Base-by-base conservation (phyloP, 2,329 filamentous ascomycete species). In the Cercospora zeina region DNA sequence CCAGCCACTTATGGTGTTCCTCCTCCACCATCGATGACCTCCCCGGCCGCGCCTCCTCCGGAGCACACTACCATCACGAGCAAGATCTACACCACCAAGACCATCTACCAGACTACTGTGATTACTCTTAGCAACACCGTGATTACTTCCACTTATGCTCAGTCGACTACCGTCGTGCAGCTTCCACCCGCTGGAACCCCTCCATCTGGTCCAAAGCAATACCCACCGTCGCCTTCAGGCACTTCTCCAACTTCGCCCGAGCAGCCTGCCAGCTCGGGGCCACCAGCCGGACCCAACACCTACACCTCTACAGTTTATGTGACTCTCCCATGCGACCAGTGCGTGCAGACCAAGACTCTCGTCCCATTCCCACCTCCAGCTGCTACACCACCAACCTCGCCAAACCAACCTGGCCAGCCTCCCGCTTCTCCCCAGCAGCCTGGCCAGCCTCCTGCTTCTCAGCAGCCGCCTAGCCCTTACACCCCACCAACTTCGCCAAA, bases 101-200 rank as follows among this genome's bases (percentile, higher is more conserved):
- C 67, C 34, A 58, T 69, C 54, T 68, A 69, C 63, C 58, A 62
- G 21, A 72, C 69, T 37, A 57, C 62, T 24, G 54, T 63, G 37
- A 70, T 78, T 64, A 79, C 77, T 49, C 68, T 77, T 66, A 75
- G 73, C 66, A 63, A 54, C 57, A 58, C 36, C 21, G 45, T 58
- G 6, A 51, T 55, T 57, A 65, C 63, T 31, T 49, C 62, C 60
- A 65, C 63, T n/a, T 60, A 54, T 31, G 59, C 61, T 27, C 36
- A 47, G 42, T 54, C 50, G 5, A 63, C 61, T 31, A 62, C 61
- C 34, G 53, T 63, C 3, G 53, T 57, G 31, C 56, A 59, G 56
- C 34, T 50, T 24, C 39, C 61, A 8, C 39, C 56, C 8, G 58
- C 42, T 16, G 33, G 39, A 16, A 61, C 58, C 11, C 21, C 53